These are phyloP conservation scores for Nemophila menziesii DNA, from an alignment of 257 asterid species.

Conservation along the genomic window DNA sequence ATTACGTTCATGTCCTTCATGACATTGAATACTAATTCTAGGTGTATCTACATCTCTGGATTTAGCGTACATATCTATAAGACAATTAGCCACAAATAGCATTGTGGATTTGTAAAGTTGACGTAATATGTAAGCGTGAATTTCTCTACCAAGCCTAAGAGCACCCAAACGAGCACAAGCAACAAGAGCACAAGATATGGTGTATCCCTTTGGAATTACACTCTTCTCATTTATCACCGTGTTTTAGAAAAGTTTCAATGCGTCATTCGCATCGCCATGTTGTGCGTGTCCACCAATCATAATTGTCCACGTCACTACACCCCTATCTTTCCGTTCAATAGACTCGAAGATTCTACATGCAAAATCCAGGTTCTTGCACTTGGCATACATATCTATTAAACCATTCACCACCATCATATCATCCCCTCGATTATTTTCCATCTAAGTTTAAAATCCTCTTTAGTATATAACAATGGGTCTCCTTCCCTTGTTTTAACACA, in stretches of 20 bases:
- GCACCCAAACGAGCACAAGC: constrained; percentile 78
- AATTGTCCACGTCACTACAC: constrained; percentile 88
- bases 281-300: constrained; percentile 89
- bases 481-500: constrained; percentile 57
- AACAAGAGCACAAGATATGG: constrained; percentile 66
- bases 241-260: constrained; percentile 43
- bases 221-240: constrained; percentile 39
- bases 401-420: constrained; percentile 79
- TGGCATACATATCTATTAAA: constrained; percentile 74
- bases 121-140: constrained; percentile 60
- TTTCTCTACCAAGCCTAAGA: constrained; percentile 55
- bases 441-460: constrained; percentile 30
- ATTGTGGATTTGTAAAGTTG: constrained; percentile 42
- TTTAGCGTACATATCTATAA: constrained; percentile 84
- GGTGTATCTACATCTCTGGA: constrained; percentile 78
- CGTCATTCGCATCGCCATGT: constrained; percentile 70
- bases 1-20: constrained; percentile 46
- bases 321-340: constrained; percentile 30
- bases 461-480: constrained; percentile 46
- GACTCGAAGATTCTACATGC: constrained; percentile 54
- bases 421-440: constrained; percentile 48
- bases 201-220: constrained; percentile 61
- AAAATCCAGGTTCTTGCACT: constrained; percentile 39
- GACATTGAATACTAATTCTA: constrained; percentile 46
- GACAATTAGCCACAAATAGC: constrained; percentile 69